A percentile compares a stretch with the other conserved stretches of the same genome.
Conservation (phyloP, 805 yeast genomes). For the Kodamaea leandrae region DNA sequence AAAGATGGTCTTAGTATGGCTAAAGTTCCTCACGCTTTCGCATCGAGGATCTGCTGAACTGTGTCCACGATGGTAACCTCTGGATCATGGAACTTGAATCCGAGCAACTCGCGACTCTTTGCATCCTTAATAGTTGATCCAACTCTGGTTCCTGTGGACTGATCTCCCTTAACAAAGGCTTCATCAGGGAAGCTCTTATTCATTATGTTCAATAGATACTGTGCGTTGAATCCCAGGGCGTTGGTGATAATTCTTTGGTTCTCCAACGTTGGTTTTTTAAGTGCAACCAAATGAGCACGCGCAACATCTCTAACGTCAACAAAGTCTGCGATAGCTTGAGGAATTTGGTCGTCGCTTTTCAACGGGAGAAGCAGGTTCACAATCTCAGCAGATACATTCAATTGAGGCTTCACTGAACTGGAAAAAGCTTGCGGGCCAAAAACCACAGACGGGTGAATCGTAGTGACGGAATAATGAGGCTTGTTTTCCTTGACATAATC, state of each 20-base stretch:
- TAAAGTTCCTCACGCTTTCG: too few relatives aligned
- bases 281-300: conserved; percentile 32
- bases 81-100: conserved; percentile 17
- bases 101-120: conserved; percentile 19
- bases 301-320: conserved; percentile 26
- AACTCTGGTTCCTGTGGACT: neutral
- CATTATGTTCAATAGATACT: conserved; percentile 19
- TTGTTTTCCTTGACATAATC: conserved; percentile 18
- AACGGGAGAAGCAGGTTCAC: conserved; percentile 11
- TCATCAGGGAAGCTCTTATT: conserved; percentile 21
- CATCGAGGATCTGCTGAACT: conserved; percentile 23
- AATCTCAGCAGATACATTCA: conserved; percentile 27
- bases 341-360: conserved; percentile 13
- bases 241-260: conserved; percentile 29
- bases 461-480: conserved; percentile 17
- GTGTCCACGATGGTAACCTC: conserved; percentile 22
- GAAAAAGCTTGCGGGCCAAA: conserved; percentile 19
- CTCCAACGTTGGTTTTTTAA: conserved; percentile 22
- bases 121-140: conserved; percentile 12
- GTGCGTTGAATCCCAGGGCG: conserved; percentile 18
- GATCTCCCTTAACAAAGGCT: conserved; percentile 17
- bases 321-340: conserved; percentile 15
- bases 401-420: conserved; percentile 6
- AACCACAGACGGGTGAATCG: conserved; percentile 22
- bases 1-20: too few relatives aligned